phyloP scores from a whole-genome alignment of 1,139 yeast species.

The Lodderomyces parapsilosis region DNA sequence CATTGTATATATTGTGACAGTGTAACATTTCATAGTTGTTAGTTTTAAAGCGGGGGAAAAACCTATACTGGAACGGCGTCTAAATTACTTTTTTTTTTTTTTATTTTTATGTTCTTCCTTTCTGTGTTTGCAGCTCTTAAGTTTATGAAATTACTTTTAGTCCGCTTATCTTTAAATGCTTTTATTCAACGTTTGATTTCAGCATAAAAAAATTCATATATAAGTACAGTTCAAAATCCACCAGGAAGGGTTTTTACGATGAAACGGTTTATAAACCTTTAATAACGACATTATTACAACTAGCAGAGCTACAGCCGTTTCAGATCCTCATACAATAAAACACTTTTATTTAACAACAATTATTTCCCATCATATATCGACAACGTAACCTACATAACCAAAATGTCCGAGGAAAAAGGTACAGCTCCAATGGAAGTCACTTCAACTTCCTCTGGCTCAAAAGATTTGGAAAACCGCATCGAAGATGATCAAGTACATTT shows the following conservation, averaged over 20 bases:
- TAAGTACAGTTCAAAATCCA: neutral
- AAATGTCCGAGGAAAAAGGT: conserved; percentile 1
- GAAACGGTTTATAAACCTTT: no score
- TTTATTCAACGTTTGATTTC: neutral
- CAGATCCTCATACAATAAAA: neutral
- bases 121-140: no score
- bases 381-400: neutral
- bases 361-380: no score
- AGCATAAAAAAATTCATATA: neutral
- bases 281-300: no score
- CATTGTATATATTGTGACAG: no score
- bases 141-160: no score
- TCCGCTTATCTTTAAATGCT: neutral
- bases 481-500: conserved; percentile 19
- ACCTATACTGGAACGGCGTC: neutral
- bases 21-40: neutral
- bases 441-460: conserved; percentile 8
- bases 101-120: neutral
- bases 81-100: neutral
- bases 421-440: conserved; percentile 3
- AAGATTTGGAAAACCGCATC: conserved; percentile 12
- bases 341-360: neutral
- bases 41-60: neutral
- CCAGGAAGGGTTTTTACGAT: neutral
- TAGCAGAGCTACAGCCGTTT: neutral